Evolutionary conservation across 108 stramenopile genomes (phyloP).

Genomic region (Fistulifera pelliculosa): DNA sequence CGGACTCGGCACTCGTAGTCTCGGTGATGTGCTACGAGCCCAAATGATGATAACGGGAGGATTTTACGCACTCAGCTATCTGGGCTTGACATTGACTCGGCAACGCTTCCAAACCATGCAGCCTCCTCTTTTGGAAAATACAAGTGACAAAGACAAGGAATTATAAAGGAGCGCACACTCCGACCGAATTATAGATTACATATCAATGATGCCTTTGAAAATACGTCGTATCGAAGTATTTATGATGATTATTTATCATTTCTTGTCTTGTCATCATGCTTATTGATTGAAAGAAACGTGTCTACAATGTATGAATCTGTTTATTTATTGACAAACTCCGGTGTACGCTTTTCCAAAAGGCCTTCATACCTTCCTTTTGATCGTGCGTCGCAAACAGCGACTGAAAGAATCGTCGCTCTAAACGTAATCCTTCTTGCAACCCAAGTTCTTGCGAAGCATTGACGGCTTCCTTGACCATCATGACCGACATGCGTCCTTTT

Average conservation of each 20-base stretch:
- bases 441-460: slow-evolving; percentile 93
- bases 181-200: no score
- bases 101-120: slow-evolving; percentile 64
- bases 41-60: slow-evolving; percentile 48
- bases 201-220: no score
- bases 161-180: no score
- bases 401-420: slow-evolving; percentile 97
- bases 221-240: no score
- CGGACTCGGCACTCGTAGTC: slow-evolving; percentile 45
- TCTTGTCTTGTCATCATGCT: no score
- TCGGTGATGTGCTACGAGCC: slow-evolving; percentile 51
- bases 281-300: no score
- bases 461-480: slow-evolving; percentile 94
- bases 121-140: no score
- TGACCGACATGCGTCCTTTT: slow-evolving; percentile 74
- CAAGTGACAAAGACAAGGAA: no score
- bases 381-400: slow-evolving; percentile 93
- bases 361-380: slow-evolving; percentile 96
- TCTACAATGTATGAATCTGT: no score
- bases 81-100: slow-evolving; percentile 59
- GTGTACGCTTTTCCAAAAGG: slow-evolving; percentile 87
- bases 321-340: slow-evolving; percentile 74
- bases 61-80: slow-evolving; percentile 63
- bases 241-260: no score
- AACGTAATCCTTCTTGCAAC: slow-evolving; percentile 86